Percentiles rank a stretch among this genome's conserved stretches.
Evolutionary conservation across 1,284 basidiomycete species (phyloP).

Genomic region (Fistulinella cinereoalba): DNA sequence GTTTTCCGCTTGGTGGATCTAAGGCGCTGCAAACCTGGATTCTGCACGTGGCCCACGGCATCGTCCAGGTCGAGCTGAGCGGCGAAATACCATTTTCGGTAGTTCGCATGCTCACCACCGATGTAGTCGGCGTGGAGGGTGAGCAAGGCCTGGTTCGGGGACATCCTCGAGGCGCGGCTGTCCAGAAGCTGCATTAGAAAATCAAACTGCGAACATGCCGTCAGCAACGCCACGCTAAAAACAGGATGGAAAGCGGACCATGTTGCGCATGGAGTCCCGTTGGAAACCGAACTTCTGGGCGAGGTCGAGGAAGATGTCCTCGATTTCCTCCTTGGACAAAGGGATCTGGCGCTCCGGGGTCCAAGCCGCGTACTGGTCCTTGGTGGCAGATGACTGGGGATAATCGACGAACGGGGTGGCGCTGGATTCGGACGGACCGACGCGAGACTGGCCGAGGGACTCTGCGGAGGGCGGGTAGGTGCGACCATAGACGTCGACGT

Average conservation of each 20-base stretch:
- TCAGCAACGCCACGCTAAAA: neutral
- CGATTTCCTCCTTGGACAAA: constrained; percentile 97
- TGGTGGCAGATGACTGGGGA: constrained; percentile 54
- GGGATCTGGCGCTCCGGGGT: constrained; percentile 91
- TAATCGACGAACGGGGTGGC: constrained; percentile 60
- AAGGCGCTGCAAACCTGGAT: constrained; percentile 87
- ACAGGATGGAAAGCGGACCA: constrained; percentile 48
- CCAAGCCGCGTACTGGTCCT: constrained; percentile 97
- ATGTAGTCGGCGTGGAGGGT: constrained; percentile 99
- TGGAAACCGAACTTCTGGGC: constrained; percentile 99
- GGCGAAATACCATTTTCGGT: constrained; percentile 99
- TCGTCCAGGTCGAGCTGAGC: constrained; percentile 99
- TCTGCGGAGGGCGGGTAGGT: constrained; percentile 70
- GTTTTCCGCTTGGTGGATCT: constrained; percentile 77
- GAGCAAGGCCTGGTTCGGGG: constrained; percentile 90
- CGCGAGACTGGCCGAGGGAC: constrained; percentile 57
- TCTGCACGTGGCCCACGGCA: constrained; percentile 93
- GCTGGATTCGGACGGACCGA: constrained; percentile 55
- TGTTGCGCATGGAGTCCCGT: constrained; percentile 88
- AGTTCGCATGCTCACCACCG: constrained; percentile 95
- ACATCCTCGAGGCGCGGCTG: constrained; percentile 96
- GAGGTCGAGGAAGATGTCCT: constrained; percentile 98
- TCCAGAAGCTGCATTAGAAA: constrained; percentile 98
- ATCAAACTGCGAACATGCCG: constrained; percentile 67
- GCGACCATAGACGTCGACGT: constrained; percentile 67